phyloP scores from a whole-genome alignment of 139 green algal species.

The Chlamydomonas asymmetrica region DNA sequence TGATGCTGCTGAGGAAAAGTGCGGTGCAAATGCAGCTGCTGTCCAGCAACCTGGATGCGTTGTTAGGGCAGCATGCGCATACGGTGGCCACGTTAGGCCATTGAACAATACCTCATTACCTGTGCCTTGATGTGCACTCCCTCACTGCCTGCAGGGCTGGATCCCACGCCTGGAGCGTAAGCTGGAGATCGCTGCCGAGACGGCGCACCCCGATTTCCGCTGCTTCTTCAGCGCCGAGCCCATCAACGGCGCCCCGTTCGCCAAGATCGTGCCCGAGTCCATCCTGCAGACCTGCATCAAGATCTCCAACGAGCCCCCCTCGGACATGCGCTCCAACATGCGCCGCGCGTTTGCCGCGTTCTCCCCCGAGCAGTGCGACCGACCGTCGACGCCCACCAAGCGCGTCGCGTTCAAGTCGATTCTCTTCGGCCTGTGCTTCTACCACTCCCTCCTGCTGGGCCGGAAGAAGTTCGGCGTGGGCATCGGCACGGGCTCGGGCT shows the following conservation, averaged over 20 bases:
- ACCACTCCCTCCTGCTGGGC: conserved; percentile 86
- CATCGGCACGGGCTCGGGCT: conserved; percentile 79
- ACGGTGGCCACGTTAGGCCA: too few species aligned
- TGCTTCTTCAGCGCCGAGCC: conserved; percentile 91
- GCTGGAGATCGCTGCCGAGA: conserved; percentile 81
- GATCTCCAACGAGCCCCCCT: conserved; percentile 86
- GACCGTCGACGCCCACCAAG: conserved; percentile 61
- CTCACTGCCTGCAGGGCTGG: conserved; percentile 63
- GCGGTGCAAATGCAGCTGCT: too few species aligned
- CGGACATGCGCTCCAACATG: conserved; percentile 91
- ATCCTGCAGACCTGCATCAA: conserved; percentile 83
- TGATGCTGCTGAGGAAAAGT: too few species aligned
- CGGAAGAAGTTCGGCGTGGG: conserved; percentile 90
- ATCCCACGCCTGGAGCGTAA: conserved; percentile 83
- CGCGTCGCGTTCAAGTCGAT: conserved; percentile 74
- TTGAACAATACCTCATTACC: too few species aligned
- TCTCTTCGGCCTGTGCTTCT: conserved; percentile 89
- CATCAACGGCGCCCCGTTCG: conserved; percentile 83
- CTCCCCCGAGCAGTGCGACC: conserved; percentile 65
- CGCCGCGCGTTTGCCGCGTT: conserved; percentile 75
- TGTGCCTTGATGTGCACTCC: too few species aligned
- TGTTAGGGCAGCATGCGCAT: too few species aligned
- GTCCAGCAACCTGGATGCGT: too few species aligned
- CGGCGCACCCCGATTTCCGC: conserved; percentile 81
- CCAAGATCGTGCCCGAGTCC: conserved; percentile 79